Evolutionary conservation across 768 basidiomycete genomes (phyloP).

Genomic region (Candolleomyces efflorescens): DNA sequence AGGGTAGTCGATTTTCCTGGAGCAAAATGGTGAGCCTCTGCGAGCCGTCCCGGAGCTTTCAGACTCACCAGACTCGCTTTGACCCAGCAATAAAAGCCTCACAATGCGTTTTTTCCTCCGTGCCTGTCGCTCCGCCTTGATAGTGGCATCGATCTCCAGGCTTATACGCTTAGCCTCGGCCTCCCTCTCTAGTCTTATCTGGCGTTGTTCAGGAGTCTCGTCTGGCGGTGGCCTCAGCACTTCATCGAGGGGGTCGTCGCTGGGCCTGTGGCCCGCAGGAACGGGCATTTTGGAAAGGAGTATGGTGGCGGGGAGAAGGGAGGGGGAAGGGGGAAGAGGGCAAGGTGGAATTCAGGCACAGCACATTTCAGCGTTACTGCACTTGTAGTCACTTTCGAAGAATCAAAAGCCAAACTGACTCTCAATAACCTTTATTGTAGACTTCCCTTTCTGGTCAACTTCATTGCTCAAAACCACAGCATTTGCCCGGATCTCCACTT

Average conservation of each 20-base stretch:
- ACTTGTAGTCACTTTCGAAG: slow-evolving; percentile 7
- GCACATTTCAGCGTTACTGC: slow-evolving; percentile 9
- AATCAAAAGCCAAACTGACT: slow-evolving; percentile 12
- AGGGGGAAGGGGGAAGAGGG: slow-evolving; percentile 17
- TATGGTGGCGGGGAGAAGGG: slow-evolving; percentile 13
- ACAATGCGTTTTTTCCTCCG: slow-evolving; percentile 67
- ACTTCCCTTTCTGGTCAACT: not conserved
- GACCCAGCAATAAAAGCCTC: slow-evolving; percentile 69
- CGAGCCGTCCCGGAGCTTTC: not conserved
- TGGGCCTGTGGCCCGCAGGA: slow-evolving; percentile 11
- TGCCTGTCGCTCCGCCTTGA: slow-evolving; percentile 61
- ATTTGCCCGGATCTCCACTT: not conserved
- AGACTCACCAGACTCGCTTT: slow-evolving; percentile 73
- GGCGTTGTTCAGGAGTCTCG: slow-evolving; percentile 59
- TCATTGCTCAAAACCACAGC: not conserved
- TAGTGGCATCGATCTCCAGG: slow-evolving; percentile 67
- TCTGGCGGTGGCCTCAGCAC: slow-evolving; percentile 61
- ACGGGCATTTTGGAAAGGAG: slow-evolving; percentile 29
- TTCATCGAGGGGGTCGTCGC: slow-evolving; percentile 62
- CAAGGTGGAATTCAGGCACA: slow-evolving; percentile 11
- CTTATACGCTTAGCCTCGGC: slow-evolving; percentile 64
- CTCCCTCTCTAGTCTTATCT: slow-evolving; percentile 52
- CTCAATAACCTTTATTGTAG: not conserved
- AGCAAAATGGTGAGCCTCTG: slow-evolving; percentile 9
- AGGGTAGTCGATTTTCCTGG: slow-evolving; percentile 79